Conservation (phyloP, 257 asterid species). For the Solanum clarkiae region DNA sequence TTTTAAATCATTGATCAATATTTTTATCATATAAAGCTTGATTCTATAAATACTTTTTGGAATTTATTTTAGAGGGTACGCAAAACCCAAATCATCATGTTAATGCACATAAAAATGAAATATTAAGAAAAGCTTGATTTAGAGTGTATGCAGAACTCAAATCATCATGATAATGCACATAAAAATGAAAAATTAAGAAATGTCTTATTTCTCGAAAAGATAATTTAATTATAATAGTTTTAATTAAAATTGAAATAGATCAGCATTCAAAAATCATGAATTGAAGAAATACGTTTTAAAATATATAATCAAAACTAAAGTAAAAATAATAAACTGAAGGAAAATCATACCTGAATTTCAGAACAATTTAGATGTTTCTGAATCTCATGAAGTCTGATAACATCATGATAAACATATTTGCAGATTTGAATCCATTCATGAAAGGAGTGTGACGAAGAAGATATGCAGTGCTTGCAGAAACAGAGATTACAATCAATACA, state of each 20-base stretch:
- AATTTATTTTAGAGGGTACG: neutral
- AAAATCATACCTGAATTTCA: slow-evolving; percentile 40
- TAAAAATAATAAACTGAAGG: neutral
- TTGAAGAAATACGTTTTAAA: neutral
- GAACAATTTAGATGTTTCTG: slow-evolving; percentile 59
- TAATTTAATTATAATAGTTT: neutral
- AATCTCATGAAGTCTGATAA: slow-evolving; percentile 57
- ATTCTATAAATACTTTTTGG: neutral
- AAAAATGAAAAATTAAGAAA: too few relatives aligned
- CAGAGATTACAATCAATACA: slow-evolving; percentile 56
- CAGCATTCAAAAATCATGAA: neutral
- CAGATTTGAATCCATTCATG: slow-evolving; percentile 61
- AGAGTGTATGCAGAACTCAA: too few relatives aligned
- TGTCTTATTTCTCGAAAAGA: neutral
- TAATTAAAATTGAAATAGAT: neutral
- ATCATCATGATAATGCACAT: too few relatives aligned
- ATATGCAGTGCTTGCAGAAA: slow-evolving; percentile 48
- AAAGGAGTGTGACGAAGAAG: slow-evolving; percentile 20
- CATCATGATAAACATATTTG: slow-evolving; percentile 67
- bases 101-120: too few relatives aligned
- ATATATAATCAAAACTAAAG: neutral
- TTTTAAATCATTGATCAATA: neutral
- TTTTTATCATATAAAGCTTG: neutral
- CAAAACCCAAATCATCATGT: too few relatives aligned
- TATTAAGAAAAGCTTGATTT: neutral